Evolutionary conservation across 495 filamentous ascomycete species (phyloP), one percentile per base, ranked within the genome.

Genomic region (Immersiella caudata): DNA sequence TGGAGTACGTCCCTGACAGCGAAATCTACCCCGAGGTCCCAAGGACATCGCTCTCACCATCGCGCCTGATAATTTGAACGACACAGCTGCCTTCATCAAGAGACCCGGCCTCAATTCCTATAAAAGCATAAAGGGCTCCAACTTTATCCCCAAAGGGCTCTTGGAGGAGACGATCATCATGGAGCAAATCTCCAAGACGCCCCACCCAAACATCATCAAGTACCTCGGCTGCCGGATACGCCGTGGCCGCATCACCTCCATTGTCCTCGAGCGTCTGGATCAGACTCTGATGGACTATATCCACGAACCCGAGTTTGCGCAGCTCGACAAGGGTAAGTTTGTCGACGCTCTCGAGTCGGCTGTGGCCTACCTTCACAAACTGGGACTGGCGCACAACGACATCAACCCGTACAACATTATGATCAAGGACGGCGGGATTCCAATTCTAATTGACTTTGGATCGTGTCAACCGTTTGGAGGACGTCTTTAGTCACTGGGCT

Each of bases 311-410:
- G 59, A 61, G 1, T 20, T 50, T n/a, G 21, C 35, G 14, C 25
- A n/a, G 2, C 22, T 67, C 29, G 68, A 73, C 50, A 75, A 75
- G 68, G 57, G 36, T 16, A 21, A 58, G 9, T 78, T 79, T 64
- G 72, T 79, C 36, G 57, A 66, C n/a, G 76, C 67, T 1, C 72
- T 81, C 1, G 65, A 73, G 55, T 75, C 73, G 33, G 74, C 73
- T 21, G 67, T 80, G 14, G 18, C 66, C 20, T 72, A 79, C 60
- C 61, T 82, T 16, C 80, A 81, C 62, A 33, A 60, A 1, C 70
- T 76, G 21, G 78, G 79, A 16, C 71, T 71, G 64, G 81, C 76
- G 14, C 80, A 84, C 67, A 81, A 81, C 64, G 76, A 80, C 59
- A 52, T 83, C 35, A 74, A 73, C 46, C 79, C 79, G 0, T 24